These are phyloP conservation scores for Rhizophora apiculata DNA, from an alignment of 345 rosid genomes.

Conservation along the genomic window DNA sequence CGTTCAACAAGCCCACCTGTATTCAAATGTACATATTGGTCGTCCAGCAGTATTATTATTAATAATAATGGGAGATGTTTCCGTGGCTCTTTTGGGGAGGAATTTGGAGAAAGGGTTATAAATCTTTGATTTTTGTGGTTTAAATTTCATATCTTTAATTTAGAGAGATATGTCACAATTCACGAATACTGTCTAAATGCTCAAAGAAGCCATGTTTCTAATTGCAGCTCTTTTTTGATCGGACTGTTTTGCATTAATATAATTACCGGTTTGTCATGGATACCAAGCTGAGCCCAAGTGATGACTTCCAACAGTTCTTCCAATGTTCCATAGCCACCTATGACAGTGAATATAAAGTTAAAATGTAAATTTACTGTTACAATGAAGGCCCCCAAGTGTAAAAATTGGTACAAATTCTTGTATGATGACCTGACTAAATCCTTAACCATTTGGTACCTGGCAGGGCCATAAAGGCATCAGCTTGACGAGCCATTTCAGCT, in stretches of 20 bases:
- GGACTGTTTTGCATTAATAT: not conserved
- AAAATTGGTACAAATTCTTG: too few relatives aligned
- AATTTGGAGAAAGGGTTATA: too few relatives aligned
- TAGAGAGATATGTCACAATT: too few relatives aligned
- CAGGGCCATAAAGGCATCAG: constrained; percentile 72
- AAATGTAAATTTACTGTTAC: too few relatives aligned
- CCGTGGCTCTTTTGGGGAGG: too few relatives aligned
- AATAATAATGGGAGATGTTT: too few relatives aligned
- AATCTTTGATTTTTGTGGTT: too few relatives aligned
- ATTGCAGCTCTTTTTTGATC: not conserved
- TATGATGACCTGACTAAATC: not conserved
- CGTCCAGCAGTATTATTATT: not conserved
- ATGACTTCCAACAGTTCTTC: constrained; percentile 74
- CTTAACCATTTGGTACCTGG: constrained; percentile 38
- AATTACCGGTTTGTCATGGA: constrained; percentile 66
- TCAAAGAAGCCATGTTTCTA: too few relatives aligned
- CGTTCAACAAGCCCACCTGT: constrained; percentile 74
- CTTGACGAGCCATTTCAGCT: constrained; percentile 84
- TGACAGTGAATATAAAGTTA: not conserved
- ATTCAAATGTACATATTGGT: not conserved
- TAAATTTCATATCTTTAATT: too few relatives aligned
- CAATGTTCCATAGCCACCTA: constrained; percentile 79
- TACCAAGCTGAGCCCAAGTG: constrained; percentile 80
- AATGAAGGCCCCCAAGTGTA: too few relatives aligned
- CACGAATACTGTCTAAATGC: too few relatives aligned